phyloP scores from a whole-genome alignment of 306 rosid species.

The Phaseolus lunatus region DNA sequence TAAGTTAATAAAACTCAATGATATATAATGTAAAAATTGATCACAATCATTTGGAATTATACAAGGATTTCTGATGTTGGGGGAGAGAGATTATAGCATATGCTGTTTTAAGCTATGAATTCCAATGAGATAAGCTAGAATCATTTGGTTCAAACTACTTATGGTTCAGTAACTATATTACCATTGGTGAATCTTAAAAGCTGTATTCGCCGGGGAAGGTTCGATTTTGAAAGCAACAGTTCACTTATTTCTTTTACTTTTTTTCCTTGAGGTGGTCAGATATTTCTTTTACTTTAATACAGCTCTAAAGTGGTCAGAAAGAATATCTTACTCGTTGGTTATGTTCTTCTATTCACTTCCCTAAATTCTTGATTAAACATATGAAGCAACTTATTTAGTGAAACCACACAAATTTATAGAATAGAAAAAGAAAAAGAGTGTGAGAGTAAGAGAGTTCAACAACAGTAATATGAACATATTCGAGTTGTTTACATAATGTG shows the following conservation, averaged over 20 bases:
- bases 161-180: background rate
- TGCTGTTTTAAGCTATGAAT: background rate
- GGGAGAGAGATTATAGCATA: background rate
- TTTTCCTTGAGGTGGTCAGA: conserved; percentile 20
- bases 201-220: conserved; percentile 48
- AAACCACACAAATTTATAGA: conserved; percentile 18
- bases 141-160: conserved; percentile 4
- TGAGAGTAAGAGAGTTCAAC: conserved; percentile 1
- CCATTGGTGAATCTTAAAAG: conserved; percentile 44
- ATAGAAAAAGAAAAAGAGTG: conserved; percentile 18
- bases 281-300: conserved; percentile 58
- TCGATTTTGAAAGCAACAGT: conserved; percentile 53
- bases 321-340: conserved; percentile 31
- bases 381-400: too few relatives aligned
- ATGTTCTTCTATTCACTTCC: conserved; percentile 25
- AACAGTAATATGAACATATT: too few relatives aligned
- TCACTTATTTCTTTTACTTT: conserved; percentile 39
- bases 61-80: background rate
- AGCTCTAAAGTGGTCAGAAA: conserved; percentile 52
- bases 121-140: background rate
- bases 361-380: background rate
- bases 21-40: too few relatives aligned
- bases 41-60: too few relatives aligned
- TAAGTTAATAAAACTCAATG: too few relatives aligned
- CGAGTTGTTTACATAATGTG: too few relatives aligned